Evolutionary conservation across 2,329 filamentous ascomycete genomes (phyloP).

Genomic region (Phyllosticta ampelicida): DNA sequence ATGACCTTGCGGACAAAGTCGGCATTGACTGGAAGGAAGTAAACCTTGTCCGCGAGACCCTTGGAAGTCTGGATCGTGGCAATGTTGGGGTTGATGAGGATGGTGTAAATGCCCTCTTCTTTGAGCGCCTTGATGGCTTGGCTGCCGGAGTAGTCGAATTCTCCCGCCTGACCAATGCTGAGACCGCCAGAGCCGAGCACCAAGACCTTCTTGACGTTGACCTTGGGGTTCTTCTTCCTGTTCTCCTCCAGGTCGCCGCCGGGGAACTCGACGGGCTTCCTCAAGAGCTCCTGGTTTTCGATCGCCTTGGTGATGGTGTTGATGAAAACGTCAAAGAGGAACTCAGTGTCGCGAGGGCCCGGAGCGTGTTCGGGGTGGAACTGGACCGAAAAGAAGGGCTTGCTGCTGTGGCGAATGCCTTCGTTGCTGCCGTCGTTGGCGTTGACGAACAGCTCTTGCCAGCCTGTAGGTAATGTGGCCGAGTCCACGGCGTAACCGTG

Average conservation of each 20-base stretch:
- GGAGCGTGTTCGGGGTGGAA: conserved; percentile 98
- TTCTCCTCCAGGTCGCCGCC: conserved; percentile 76
- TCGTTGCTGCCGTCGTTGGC: conserved; percentile 98
- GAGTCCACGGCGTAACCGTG: conserved; percentile 92
- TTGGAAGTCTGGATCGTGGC: conserved; percentile 98
- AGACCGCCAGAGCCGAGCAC: conserved; percentile 90
- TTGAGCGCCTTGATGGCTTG: conserved; percentile 98
- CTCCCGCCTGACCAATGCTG: conserved; percentile 93
- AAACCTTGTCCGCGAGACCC: conserved; percentile 95
- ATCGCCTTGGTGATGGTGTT: conserved; percentile 66
- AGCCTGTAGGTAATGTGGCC: conserved; percentile 60
- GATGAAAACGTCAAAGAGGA: conserved; percentile 94
- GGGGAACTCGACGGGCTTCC: conserved; percentile 71
- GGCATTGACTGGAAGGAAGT: conserved; percentile 93
- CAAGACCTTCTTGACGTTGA: conserved; percentile 86
- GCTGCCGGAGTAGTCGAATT: conserved; percentile 97
- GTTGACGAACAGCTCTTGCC: conserved; percentile 94
- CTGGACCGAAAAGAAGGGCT: conserved; percentile 97
- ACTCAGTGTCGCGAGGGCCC: conserved; percentile 90
- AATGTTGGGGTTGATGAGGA: conserved; percentile 98
- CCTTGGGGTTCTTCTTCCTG: conserved; percentile 60
- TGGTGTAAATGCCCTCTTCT: conserved; percentile 94
- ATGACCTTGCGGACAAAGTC: conserved; percentile 98
- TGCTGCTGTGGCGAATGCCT: conserved; percentile 77
- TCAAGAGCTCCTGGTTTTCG: conserved; percentile 54